Evolutionary conservation across 2,329 filamentous ascomycete genomes (phyloP).

Genomic region (Penicillium sp.): DNA sequence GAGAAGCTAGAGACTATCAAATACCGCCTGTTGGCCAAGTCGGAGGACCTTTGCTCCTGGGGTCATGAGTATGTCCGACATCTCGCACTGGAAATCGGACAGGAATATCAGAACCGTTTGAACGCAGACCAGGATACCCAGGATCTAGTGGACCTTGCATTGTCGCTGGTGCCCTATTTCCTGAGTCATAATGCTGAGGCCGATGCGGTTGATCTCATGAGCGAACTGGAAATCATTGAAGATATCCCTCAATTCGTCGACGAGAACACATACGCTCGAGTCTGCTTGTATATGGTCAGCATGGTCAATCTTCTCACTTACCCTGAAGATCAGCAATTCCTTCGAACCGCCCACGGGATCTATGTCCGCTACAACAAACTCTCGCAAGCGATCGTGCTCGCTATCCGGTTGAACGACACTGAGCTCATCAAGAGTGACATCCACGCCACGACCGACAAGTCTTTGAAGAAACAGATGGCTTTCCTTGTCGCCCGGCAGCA

Average conservation of each 20-base stretch:
- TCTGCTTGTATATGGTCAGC: constrained; percentile 97
- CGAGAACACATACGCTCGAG: constrained; percentile 86
- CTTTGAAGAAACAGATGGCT: constrained; percentile 87
- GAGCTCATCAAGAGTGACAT: constrained; percentile 82
- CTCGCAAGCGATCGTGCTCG: constrained; percentile 88
- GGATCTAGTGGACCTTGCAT: constrained; percentile 80
- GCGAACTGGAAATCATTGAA: constrained; percentile 96
- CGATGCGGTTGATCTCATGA: constrained; percentile 94
- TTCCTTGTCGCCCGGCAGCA: constrained; percentile 91
- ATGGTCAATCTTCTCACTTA: constrained; percentile 98
- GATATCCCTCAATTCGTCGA: constrained; percentile 85
- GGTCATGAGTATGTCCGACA: constrained; percentile 98
- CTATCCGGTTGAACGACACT: constrained; percentile 87
- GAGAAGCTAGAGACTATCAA: constrained; percentile 94
- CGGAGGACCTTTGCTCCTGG: constrained; percentile 93
- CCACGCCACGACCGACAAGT: constrained; percentile 72
- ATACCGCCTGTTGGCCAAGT: constrained; percentile 85
- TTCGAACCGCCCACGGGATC: constrained; percentile 87
- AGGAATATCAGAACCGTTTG: constrained; percentile 86
- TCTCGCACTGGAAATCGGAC: constrained; percentile 89
- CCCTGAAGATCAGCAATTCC: constrained; percentile 93
- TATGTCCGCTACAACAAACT: constrained; percentile 92
- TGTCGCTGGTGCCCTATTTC: constrained; percentile 88
- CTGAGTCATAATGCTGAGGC: constrained; percentile 97
- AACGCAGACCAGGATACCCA: constrained; percentile 79